Evolutionary conservation across 2,329 filamentous ascomycete genomes (phyloP), one percentile per base, ranked within the genome.

Genomic region (Phialemoniopsis sp.): DNA sequence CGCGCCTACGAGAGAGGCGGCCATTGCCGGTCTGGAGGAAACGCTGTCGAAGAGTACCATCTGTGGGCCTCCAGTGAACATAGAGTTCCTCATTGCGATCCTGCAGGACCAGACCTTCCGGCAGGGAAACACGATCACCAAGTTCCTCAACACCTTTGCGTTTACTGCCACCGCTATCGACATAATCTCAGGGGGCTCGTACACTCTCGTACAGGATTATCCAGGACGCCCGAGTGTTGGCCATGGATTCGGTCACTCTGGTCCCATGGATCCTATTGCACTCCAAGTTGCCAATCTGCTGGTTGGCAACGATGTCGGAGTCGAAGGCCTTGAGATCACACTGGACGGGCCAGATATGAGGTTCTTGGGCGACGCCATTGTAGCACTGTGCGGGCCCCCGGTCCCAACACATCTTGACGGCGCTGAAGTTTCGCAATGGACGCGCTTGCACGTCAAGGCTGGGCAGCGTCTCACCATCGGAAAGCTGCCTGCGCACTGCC

Each of bases 241-340:
- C 2, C 70, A 72, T 49, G 79, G 78, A 7, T 74, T 83, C 36
- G 72, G 73, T 5, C 73, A 78, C 26, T 67, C 69, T 4, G 79
- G 80, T 0, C 76, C 80, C 0, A 82, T 82, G 78, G 79, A 82
- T 49, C 64, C 69, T 1, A 51, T 82, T 14, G 67, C 74, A 2
- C 72, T 76, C 34, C 69, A 70, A 17, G 63, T 80, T 21, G 78
- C 75, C 3, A 85, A 84, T 45, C 59, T 73, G 15, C 62, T 84
- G 2, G 78, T 76, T 0, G 78, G 77, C 1, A 83, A 84, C 38
- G 47, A 64, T 0, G 51, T 63, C 1, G 66, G 64, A 0, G 66
- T 58, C 4, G 80, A 80, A 52, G 68, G 66, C 0, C 55, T 85
- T 1, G 80, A 85, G 47, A 76, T 82, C 18, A 82, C 79, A 0